A percentile compares a stretch with the other conserved stretches of the same genome.
phyloP scores from a whole-genome alignment of 2,329 filamentous ascomycete species.

The Pseudogymnoascus sp. region DNA sequence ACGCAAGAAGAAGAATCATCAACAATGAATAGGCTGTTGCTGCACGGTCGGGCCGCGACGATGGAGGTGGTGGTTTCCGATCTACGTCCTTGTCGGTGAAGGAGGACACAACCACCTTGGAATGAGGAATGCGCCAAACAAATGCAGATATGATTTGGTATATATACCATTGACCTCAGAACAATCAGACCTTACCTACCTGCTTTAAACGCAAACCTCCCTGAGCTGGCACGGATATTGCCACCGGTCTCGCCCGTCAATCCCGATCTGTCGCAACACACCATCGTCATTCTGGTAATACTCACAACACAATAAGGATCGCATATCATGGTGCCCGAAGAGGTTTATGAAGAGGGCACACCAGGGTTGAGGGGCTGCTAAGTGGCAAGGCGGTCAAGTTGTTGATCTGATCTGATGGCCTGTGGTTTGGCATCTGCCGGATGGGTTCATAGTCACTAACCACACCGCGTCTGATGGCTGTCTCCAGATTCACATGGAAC shows the following conservation, averaged over 20 bases:
- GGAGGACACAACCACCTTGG: background rate
- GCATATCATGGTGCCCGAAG: background rate
- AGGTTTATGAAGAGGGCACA: background rate
- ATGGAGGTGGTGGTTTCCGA: background rate
- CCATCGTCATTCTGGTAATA: background rate
- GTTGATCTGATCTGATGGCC: background rate
- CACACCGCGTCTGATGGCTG: background rate
- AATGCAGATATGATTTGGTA: background rate
- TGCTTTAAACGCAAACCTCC: background rate
- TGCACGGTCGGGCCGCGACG: background rate
- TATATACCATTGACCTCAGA: background rate
- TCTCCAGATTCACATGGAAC: background rate
- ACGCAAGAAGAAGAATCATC: background rate
- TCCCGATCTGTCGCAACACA: background rate
- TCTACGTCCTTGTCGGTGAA: background rate
- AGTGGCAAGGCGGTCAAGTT: background rate
- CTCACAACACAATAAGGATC: background rate
- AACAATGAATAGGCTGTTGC: background rate
- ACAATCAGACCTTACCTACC: background rate
- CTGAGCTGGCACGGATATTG: background rate
- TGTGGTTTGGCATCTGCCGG: background rate
- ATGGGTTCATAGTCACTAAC: conserved; percentile 4
- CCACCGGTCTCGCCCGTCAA: background rate
- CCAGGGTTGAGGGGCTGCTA: background rate
- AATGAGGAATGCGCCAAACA: background rate